phyloP scores from a whole-genome alignment of 1,284 basidiomycete genomes.

The Ceratobasidium sp. region DNA sequence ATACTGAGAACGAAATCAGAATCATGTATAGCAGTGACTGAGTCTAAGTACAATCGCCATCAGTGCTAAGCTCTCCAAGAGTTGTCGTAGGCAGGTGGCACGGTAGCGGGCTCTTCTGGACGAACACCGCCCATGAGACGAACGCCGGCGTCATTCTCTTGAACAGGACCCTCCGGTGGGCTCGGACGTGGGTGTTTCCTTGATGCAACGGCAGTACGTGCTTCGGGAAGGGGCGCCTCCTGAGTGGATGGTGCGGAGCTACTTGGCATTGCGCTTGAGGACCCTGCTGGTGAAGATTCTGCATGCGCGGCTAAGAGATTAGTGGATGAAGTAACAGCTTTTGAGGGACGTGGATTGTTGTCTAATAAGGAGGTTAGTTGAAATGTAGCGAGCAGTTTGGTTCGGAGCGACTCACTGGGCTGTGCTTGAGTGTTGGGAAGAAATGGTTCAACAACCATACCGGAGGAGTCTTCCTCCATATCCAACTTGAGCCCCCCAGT shows the following conservation, averaged over 20 bases:
- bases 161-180: background rate
- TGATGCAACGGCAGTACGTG: background rate
- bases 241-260: background rate
- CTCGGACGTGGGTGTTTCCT: background rate
- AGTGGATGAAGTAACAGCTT: background rate
- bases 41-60: no score
- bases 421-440: background rate
- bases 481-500: background rate
- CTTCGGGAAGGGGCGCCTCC: background rate
- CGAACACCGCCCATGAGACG: background rate
- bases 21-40: no score
- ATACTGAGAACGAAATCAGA: no score
- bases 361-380: no score
- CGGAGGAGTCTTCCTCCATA: background rate
- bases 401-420: background rate
- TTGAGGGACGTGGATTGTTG: no score
- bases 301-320: background rate
- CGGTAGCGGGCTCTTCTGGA: background rate
- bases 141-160: conserved; percentile 28
- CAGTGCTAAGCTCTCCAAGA: conserved; percentile 17
- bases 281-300: background rate
- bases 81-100: conserved; percentile 26
- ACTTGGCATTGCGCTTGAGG: background rate
- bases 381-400: background rate
- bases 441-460: conserved; percentile 12